These are phyloP conservation scores for Nowakowskiella sp. DNA, from an alignment of 192 early-diverging fungal genomes.

Conservation along the genomic window DNA sequence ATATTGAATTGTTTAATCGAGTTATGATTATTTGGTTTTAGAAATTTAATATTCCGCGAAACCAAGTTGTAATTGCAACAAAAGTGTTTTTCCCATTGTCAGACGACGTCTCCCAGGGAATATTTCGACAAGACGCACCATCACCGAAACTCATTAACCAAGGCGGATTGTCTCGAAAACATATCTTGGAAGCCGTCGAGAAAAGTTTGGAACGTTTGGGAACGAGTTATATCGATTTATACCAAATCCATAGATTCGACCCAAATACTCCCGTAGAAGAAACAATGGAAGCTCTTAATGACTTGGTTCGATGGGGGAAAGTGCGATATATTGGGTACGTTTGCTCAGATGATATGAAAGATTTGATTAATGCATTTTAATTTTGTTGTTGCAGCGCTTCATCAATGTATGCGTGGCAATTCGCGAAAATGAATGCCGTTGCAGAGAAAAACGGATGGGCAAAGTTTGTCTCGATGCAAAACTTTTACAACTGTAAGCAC, in stretches of 20 bases:
- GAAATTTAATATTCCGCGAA: slow-evolving; percentile 42
- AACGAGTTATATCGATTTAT: slow-evolving; percentile 48
- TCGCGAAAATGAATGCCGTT: slow-evolving; percentile 36
- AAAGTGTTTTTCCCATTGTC: slow-evolving; percentile 32
- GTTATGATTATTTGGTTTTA: too few relatives aligned
- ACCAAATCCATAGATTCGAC: slow-evolving; percentile 37
- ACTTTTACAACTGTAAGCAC: slow-evolving; percentile 29
- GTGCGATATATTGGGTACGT: slow-evolving; percentile 46
- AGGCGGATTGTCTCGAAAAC: slow-evolving; percentile 26
- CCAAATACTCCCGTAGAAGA: slow-evolving; percentile 54
- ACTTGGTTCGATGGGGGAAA: slow-evolving; percentile 57
- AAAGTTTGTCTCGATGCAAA: slow-evolving; percentile 41
- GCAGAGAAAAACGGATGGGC: slow-evolving; percentile 45
- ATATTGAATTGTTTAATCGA: too few relatives aligned
- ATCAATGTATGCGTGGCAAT: slow-evolving; percentile 43
- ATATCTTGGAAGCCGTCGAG: slow-evolving; percentile 42
- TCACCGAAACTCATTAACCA: slow-evolving; percentile 6
- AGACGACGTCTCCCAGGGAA: too few relatives aligned
- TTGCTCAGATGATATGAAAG: too few relatives aligned
- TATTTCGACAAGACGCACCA: too few relatives aligned
- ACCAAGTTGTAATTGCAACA: slow-evolving; percentile 49
- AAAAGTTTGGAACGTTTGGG: slow-evolving; percentile 44
- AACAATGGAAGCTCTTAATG: slow-evolving; percentile 61
- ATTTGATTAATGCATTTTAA: slow-evolving; percentile 12
- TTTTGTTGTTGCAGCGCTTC: slow-evolving; percentile 28